phyloP scores from a whole-genome alignment of 2,329 filamentous ascomycete species.

The Colletotrichum eremochloae region DNA sequence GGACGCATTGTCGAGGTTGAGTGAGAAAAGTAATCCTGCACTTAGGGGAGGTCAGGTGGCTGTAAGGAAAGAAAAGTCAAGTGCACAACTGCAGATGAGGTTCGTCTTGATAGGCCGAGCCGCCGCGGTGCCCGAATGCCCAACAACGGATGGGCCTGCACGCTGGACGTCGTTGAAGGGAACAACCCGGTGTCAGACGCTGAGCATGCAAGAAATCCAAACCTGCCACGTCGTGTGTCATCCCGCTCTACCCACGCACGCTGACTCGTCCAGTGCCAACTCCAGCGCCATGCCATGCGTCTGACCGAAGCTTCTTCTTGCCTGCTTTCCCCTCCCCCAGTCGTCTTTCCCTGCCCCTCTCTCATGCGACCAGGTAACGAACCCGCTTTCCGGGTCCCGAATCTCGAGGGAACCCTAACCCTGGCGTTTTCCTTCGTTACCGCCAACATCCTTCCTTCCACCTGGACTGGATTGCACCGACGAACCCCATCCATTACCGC shows the following conservation, averaged over 20 bases:
- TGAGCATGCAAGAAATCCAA: conserved; percentile 34
- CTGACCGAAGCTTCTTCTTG: conserved; percentile 20
- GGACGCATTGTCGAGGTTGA: background rate
- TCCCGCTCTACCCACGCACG: conserved; percentile 41
- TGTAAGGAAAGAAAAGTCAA: conserved; percentile 16
- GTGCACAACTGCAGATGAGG: conserved; percentile 15
- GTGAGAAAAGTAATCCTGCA: background rate
- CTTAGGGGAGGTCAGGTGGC: conserved; percentile 12
- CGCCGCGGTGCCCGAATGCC: conserved; percentile 23
- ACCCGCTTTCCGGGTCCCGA: conserved; percentile 19
- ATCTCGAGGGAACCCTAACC: conserved; percentile 23
- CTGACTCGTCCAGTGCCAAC: conserved; percentile 36
- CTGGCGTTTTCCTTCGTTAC: conserved; percentile 18
- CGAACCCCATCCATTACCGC: conserved; percentile 13
- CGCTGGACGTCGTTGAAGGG: conserved; percentile 20
- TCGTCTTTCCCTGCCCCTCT: no score
- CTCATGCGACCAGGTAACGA: conserved; percentile 8
- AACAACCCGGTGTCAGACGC: conserved; percentile 32
- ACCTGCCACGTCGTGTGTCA: conserved; percentile 40
- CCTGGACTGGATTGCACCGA: background rate
- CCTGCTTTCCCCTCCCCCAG: no score
- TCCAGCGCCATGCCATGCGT: conserved; percentile 8
- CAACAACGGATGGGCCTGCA: conserved; percentile 35
- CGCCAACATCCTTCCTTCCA: conserved; percentile 11
- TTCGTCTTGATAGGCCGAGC: conserved; percentile 31